phyloP scores from a whole-genome alignment of 768 basidiomycete genomes.

The Coprinopsis sp. region DNA sequence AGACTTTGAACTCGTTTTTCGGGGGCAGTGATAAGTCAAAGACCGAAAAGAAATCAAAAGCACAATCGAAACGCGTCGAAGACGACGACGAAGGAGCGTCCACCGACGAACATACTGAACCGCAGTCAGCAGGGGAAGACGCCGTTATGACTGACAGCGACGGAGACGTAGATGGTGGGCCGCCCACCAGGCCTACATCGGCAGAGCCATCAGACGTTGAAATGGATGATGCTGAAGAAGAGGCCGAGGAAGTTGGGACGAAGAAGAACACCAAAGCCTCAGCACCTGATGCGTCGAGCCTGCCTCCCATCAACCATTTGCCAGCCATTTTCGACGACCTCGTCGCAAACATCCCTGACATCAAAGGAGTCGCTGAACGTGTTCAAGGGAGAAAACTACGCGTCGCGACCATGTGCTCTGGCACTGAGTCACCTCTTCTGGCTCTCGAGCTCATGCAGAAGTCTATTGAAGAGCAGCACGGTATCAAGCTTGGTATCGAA shows the following conservation, averaged over 20 bases:
- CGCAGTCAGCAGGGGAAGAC: constrained; percentile 19
- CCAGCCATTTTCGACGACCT: constrained; percentile 76
- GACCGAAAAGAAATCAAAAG: constrained; percentile 12
- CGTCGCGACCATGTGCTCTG: constrained; percentile 96
- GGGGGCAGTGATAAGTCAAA: constrained; percentile 32
- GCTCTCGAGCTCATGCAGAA: constrained; percentile 83
- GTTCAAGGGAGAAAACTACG: constrained; percentile 79
- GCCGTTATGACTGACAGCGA: no score
- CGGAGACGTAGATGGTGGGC: no score
- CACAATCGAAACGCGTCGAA: constrained; percentile 25
- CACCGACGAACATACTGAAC: constrained; percentile 20
- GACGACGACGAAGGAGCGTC: constrained; percentile 15
- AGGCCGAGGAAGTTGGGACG: constrained; percentile 27
- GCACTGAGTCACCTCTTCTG: constrained; percentile 91
- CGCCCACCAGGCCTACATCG: no score
- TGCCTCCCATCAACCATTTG: constrained; percentile 73
- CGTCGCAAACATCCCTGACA: constrained; percentile 57
- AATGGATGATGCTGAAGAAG: constrained; percentile 28
- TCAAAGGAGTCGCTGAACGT: constrained; percentile 61
- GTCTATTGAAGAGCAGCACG: constrained; percentile 65
- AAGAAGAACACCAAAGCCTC: constrained; percentile 36
- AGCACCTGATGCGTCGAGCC: constrained; percentile 54
- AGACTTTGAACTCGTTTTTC: constrained; percentile 54
- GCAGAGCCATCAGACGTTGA: neutral
- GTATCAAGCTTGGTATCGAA: constrained; percentile 64